phyloP scores from a whole-genome alignment of 352 stramenopile genomes.

The Globisporangium orthogonon region DNA sequence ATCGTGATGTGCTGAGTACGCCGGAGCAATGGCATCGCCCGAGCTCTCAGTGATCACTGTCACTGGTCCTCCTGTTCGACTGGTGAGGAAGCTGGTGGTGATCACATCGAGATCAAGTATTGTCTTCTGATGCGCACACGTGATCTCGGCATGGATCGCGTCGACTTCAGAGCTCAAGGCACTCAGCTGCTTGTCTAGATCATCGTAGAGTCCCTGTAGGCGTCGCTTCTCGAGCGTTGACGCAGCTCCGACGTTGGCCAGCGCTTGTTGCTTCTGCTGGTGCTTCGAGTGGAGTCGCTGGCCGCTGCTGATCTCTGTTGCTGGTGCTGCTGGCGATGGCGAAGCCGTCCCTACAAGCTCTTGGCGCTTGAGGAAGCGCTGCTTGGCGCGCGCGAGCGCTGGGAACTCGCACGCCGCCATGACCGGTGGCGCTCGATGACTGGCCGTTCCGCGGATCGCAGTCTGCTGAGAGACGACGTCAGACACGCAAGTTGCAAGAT shows the following conservation, averaged over 20 bases:
- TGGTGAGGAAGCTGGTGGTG: background rate
- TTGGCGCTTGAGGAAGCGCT: background rate
- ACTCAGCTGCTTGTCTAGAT: background rate
- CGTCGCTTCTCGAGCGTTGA: background rate
- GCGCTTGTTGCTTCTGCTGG: background rate
- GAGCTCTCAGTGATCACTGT: too few species aligned
- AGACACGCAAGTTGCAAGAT: too few species aligned
- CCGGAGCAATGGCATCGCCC: too few species aligned
- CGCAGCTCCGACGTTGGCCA: background rate
- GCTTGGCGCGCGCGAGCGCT: conserved; percentile 1
- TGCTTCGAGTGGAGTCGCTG: background rate
- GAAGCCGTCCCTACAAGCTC: background rate
- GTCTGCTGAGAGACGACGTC: too few species aligned
- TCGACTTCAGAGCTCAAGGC: background rate
- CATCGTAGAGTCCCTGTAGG: background rate
- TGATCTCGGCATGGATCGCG: background rate
- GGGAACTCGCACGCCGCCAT: background rate
- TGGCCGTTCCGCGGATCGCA: too few species aligned
- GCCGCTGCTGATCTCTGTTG: too few species aligned
- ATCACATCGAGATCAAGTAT: background rate
- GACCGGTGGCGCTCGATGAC: too few species aligned
- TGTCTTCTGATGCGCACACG: background rate
- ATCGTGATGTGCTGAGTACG: too few species aligned
- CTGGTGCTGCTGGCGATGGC: background rate
- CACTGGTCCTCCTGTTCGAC: too few species aligned